Evolutionary conservation across 179 eudicot genomes (phyloP).

Genomic region (Gypsophila paniculata): DNA sequence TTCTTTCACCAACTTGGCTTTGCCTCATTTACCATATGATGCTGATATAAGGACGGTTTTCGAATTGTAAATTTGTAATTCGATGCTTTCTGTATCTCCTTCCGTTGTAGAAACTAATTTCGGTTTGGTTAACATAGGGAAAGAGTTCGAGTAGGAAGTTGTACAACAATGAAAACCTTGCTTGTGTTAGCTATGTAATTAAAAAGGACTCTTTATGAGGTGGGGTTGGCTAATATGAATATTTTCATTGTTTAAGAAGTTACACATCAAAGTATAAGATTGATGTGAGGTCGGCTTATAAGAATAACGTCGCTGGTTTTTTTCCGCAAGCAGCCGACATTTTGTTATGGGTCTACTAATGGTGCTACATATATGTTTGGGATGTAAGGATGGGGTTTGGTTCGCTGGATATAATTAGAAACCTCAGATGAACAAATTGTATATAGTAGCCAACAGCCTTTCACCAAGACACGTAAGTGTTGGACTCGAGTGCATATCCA

Average conservation of each 20-base stretch:
- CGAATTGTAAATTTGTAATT: neutral
- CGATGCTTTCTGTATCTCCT: neutral
- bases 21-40: slow-evolving; percentile 16
- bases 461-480: no score
- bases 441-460: no score
- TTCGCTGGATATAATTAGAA: no score
- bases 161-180: neutral
- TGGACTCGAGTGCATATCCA: neutral
- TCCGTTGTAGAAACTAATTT: neutral
- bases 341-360: no score
- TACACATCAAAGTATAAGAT: no score
- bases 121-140: slow-evolving; percentile 3
- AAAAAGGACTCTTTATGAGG: no score
- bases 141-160: neutral
- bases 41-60: neutral
- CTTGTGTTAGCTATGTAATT: neutral
- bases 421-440: no score
- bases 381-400: no score
- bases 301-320: neutral
- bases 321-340: neutral
- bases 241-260: neutral
- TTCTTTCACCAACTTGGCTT: slow-evolving; percentile 22
- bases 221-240: neutral
- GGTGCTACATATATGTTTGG: no score
- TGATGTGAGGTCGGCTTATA: neutral